A percentile compares a stretch with the other conserved stretches of the same genome.
phyloP scores from a whole-genome alignment of 106 monocot genomes.

The Narthecium ossifragum region DNA sequence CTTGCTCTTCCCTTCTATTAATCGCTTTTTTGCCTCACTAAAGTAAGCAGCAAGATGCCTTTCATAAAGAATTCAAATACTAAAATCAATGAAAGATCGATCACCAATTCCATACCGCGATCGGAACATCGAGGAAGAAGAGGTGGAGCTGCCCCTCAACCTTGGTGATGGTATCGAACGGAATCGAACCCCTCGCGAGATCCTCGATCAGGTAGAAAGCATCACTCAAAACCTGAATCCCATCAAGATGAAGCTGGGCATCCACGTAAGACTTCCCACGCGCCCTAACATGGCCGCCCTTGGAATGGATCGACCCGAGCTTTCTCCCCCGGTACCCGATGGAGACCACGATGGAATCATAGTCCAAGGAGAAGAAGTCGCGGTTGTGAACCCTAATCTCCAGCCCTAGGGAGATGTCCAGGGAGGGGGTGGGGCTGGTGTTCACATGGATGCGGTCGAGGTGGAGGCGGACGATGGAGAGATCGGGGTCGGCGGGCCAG shows the following conservation, averaged over 20 bases:
- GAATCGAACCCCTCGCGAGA: constrained; percentile 40
- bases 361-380: constrained; percentile 72
- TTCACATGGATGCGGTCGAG: constrained; percentile 36
- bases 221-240: constrained; percentile 45
- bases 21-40: too few species aligned
- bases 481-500: constrained; percentile 57
- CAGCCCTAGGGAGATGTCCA: constrained; percentile 45
- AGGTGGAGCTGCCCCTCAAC: constrained; percentile 45
- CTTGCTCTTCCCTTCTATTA: too few species aligned
- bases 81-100: not conserved
- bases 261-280: constrained; percentile 69
- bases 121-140: constrained; percentile 49
- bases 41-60: too few species aligned
- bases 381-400: constrained; percentile 47
- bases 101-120: constrained; percentile 37
- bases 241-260: constrained; percentile 57
- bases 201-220: constrained; percentile 72
- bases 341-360: constrained; percentile 27
- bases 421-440: constrained; percentile 15
- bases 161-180: constrained; percentile 67
- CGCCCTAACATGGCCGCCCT: constrained; percentile 54
- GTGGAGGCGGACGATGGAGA: constrained; percentile 52
- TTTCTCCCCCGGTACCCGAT: constrained; percentile 51
- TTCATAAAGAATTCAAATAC: too few species aligned
- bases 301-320: constrained; percentile 43